These are phyloP conservation scores for Chaetomium strumarium DNA, from an alignment of 2,329 filamentous ascomycete species.

Conservation along the genomic window DNA sequence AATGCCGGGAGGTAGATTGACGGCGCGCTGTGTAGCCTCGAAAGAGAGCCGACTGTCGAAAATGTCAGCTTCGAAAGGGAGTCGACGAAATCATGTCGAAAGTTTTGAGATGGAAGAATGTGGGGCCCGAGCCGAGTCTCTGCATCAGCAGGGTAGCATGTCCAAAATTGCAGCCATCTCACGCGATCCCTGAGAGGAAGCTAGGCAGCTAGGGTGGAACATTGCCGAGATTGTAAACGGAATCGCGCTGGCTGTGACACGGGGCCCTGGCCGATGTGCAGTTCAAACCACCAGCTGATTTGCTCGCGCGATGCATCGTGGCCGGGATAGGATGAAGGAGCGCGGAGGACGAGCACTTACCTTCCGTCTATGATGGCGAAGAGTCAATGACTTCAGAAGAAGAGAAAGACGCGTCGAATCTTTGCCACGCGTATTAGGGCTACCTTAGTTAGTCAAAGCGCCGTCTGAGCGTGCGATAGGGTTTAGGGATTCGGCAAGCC, in stretches of 20 bases:
- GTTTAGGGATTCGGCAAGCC: too few relatives aligned
- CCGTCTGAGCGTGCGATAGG: too few relatives aligned
- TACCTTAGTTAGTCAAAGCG: constrained; percentile 1
- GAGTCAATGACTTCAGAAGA: constrained; percentile 7
- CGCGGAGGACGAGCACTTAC: constrained; percentile 9
- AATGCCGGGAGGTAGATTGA: not conserved
- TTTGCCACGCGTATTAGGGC: too few relatives aligned
- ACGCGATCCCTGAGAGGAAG: constrained; percentile 34
- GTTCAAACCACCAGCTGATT: constrained; percentile 17
- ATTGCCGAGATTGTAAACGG: constrained; percentile 36
- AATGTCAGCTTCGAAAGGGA: constrained; percentile 3
- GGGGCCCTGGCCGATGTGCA: constrained; percentile 24
- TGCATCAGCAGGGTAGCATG: constrained; percentile 18
- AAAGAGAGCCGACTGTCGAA: not conserved
- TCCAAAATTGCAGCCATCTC: constrained; percentile 28
- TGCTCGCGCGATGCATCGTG: constrained; percentile 10
- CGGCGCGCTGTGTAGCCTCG: too few relatives aligned
- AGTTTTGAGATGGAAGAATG: not conserved
- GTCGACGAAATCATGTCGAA: not conserved
- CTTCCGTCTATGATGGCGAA: constrained; percentile 3
- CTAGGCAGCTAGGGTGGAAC: constrained; percentile 34
- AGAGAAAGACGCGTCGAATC: not conserved
- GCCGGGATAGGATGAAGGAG: constrained; percentile 1
- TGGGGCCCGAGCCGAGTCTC: constrained; percentile 21
- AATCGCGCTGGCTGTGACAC: constrained; percentile 25